Conservation (phyloP, 2,329 filamentous ascomycete species). For the Cercospora berteroae region DNA sequence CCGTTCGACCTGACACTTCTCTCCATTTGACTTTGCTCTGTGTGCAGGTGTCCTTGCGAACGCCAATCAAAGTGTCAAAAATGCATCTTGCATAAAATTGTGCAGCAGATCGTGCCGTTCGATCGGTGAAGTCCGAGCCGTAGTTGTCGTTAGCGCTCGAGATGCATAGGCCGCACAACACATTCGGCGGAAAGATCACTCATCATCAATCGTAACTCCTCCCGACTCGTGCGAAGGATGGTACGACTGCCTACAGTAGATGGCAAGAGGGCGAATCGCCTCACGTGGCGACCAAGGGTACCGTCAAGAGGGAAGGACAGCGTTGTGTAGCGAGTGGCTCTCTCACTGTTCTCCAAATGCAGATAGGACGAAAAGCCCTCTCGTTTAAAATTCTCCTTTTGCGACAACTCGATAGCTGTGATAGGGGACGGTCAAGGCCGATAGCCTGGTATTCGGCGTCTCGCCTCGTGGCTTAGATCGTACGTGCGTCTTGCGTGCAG, state of each 20-base stretch:
- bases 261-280: not conserved
- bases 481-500: not conserved
- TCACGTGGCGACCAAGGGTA: not conserved
- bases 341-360: not conserved
- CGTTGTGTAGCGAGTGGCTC: not conserved
- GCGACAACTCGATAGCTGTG: not conserved
- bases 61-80: too few relatives aligned
- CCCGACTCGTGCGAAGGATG: too few relatives aligned
- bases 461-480: not conserved
- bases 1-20: too few relatives aligned
- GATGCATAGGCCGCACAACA: too few relatives aligned
- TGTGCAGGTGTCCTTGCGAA: too few relatives aligned
- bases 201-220: too few relatives aligned
- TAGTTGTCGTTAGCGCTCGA: not conserved
- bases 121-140: not conserved
- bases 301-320: not conserved
- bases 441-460: not conserved
- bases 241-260: too few relatives aligned
- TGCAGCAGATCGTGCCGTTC: not conserved
- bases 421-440: not conserved
- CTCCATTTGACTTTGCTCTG: too few relatives aligned
- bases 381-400: not conserved
- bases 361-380: not conserved
- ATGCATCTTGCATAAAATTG: too few relatives aligned
- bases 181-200: too few relatives aligned